A percentile compares a stretch with the other conserved stretches of the same genome.
These are phyloP conservation scores for Saraca asoca DNA, from an alignment of 331 rosid species.

Conservation along the genomic window DNA sequence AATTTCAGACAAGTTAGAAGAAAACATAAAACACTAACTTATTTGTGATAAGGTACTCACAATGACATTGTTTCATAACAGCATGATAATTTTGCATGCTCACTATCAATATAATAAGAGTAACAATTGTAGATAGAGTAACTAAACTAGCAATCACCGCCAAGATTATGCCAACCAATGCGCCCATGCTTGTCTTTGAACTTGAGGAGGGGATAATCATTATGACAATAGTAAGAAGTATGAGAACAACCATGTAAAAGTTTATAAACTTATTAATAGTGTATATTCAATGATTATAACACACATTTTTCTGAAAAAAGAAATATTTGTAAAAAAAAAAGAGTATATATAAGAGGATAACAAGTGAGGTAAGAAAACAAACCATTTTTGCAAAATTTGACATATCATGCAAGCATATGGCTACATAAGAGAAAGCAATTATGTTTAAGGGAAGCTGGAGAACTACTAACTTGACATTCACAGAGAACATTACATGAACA, in stretches of 20 bases:
- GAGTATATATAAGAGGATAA: neutral
- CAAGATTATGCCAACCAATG: slow-evolving; percentile 71
- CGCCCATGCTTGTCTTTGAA: slow-evolving; percentile 64
- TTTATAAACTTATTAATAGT: neutral
- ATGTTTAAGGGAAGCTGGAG: slow-evolving; percentile 16
- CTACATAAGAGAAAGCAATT: neutral
- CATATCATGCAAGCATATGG: slow-evolving; percentile 2
- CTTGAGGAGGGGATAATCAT: slow-evolving; percentile 33
- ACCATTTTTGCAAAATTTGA: neutral
- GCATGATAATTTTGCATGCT: slow-evolving; percentile 41
- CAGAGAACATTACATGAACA: slow-evolving; percentile 1
- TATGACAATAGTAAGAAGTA: slow-evolving; percentile 45
- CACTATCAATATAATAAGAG: slow-evolving; percentile 58
- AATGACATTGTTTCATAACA: slow-evolving; percentile 48
- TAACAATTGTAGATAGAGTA: slow-evolving; percentile 59
- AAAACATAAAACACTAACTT: slow-evolving; percentile 23
- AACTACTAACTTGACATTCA: neutral
- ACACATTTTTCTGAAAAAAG: neutral
- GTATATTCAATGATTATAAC: slow-evolving; percentile 2
- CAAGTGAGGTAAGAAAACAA: slow-evolving; percentile 6
- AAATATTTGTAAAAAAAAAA: no score
- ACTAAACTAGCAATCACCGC: slow-evolving; percentile 74
- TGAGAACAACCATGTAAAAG: slow-evolving; percentile 31
- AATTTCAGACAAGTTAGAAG: slow-evolving; percentile 17
- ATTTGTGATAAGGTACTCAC: slow-evolving; percentile 60